A percentile compares a stretch with the other conserved stretches of the same genome.
Evolutionary conservation across 2,329 filamentous ascomycete species (phyloP).

Genomic region (Pestalotiopsis sp.): DNA sequence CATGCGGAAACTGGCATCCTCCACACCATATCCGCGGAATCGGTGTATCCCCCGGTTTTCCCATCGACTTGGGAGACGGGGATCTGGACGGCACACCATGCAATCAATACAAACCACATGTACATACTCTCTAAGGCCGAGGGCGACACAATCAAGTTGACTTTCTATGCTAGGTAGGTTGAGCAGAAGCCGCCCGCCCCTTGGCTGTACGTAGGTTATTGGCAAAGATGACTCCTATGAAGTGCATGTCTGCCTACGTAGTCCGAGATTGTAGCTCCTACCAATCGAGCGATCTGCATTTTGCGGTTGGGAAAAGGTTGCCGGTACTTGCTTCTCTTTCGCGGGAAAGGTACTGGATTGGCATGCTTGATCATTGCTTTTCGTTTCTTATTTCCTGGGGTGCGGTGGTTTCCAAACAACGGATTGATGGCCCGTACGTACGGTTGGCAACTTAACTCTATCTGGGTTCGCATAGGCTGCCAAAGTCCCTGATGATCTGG

Average conservation of each 20-base stretch:
- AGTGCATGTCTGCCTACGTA: no score
- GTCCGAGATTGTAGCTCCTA: not conserved
- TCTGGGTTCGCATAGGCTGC: slow-evolving; percentile 1
- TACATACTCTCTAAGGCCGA: not conserved
- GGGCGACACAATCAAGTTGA: not conserved
- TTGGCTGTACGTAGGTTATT: not conserved
- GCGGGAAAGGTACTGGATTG: not conserved
- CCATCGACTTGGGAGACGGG: not conserved
- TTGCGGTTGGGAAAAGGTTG: not conserved
- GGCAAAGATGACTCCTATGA: not conserved
- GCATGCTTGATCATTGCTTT: not conserved
- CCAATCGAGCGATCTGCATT: not conserved
- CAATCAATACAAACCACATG: not conserved
- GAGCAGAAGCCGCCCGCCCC: not conserved
- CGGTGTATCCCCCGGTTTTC: not conserved
- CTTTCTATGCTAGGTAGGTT: not conserved
- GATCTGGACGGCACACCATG: not conserved
- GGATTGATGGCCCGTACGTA: not conserved
- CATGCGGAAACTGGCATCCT: slow-evolving; percentile 1
- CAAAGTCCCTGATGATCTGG: no score
- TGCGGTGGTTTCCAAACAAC: not conserved
- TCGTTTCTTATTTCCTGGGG: not conserved
- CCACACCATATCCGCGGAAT: slow-evolving; percentile 5
- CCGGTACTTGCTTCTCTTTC: not conserved
- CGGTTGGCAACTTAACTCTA: slow-evolving; percentile 5